phyloP scores from a whole-genome alignment of 2,329 filamentous ascomycete genomes.

The Hansfordia pulvinata region DNA sequence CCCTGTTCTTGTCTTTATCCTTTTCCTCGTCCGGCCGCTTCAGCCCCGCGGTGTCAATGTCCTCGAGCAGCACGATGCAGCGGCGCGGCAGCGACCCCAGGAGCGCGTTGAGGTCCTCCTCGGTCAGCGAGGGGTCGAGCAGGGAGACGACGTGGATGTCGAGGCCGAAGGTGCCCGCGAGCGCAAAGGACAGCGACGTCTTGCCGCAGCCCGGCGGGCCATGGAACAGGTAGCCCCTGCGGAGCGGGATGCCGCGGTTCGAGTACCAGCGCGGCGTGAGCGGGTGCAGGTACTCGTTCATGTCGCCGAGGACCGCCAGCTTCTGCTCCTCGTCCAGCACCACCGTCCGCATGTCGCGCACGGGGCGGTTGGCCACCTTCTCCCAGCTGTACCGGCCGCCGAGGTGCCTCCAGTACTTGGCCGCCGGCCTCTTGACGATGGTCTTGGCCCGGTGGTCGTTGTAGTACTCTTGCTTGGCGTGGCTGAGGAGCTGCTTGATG shows the following conservation, averaged over 20 bases:
- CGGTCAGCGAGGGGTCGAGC: conserved; percentile 44
- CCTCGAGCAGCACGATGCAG: conserved; percentile 55
- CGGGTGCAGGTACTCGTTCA: conserved; percentile 67
- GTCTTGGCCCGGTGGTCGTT: conserved; percentile 40
- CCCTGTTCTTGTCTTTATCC: conserved; percentile 11
- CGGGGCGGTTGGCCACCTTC: conserved; percentile 46
- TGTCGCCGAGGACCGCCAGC: conserved; percentile 50
- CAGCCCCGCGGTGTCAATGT: conserved; percentile 54
- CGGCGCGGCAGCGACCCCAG: conserved; percentile 47
- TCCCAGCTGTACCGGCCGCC: conserved; percentile 34
- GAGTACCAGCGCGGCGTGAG: conserved; percentile 61
- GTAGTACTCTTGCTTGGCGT: conserved; percentile 38
- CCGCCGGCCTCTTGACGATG: conserved; percentile 38
- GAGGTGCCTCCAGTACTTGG: conserved; percentile 30
- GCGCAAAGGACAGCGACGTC: conserved; percentile 51
- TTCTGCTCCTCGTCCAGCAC: conserved; percentile 59
- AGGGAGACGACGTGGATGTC: conserved; percentile 53
- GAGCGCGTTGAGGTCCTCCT: conserved; percentile 43
- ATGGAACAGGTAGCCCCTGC: conserved; percentile 66
- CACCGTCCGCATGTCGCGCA: conserved; percentile 61
- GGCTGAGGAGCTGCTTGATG: conserved; percentile 39
- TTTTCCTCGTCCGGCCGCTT: conserved; percentile 22
- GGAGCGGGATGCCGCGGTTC: conserved; percentile 60
- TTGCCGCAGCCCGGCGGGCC: conserved; percentile 67
- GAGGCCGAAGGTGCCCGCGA: conserved; percentile 52